Percentiles rank a stretch among this genome's conserved stretches.
Evolutionary conservation across 1,139 yeast genomes (phyloP).

Genomic region (Eremothecium coryli): DNA sequence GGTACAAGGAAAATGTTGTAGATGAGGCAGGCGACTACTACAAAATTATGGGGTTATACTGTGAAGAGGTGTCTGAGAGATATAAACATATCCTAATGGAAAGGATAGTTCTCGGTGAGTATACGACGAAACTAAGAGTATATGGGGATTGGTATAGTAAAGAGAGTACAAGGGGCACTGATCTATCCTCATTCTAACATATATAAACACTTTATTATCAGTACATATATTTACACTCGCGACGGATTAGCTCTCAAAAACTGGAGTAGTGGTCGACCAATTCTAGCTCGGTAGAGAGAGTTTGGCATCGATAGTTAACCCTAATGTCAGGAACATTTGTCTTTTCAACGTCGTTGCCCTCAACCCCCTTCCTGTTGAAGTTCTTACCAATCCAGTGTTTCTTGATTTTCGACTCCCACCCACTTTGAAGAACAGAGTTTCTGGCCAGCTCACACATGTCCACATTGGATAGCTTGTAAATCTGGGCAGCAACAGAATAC

Average conservation of each 20-base stretch:
- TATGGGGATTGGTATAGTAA: conserved; percentile 12
- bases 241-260: no score
- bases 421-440: conserved; percentile 82
- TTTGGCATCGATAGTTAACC: conserved; percentile 71
- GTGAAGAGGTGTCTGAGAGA: conserved; percentile 13
- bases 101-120: conserved; percentile 15
- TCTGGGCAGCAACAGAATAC: conserved; percentile 95
- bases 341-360: conserved; percentile 83
- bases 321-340: conserved; percentile 91
- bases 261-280: conserved; percentile 54
- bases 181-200: no score
- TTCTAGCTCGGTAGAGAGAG: conserved; percentile 64
- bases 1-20: neutral
- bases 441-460: conserved; percentile 91
- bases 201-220: neutral
- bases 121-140: conserved; percentile 13
- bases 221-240: no score
- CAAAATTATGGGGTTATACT: conserved; percentile 13
- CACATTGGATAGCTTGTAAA: conserved; percentile 83
- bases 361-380: conserved; percentile 52
- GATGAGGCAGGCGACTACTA: conserved; percentile 7
- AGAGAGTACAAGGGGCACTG: neutral
- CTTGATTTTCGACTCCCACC: conserved; percentile 80
- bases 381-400: conserved; percentile 86
- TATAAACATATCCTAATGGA: conserved; percentile 12